Base-by-base conservation (phyloP, 495 filamentous ascomycete genomes). In the Neurospora africana region DNA sequence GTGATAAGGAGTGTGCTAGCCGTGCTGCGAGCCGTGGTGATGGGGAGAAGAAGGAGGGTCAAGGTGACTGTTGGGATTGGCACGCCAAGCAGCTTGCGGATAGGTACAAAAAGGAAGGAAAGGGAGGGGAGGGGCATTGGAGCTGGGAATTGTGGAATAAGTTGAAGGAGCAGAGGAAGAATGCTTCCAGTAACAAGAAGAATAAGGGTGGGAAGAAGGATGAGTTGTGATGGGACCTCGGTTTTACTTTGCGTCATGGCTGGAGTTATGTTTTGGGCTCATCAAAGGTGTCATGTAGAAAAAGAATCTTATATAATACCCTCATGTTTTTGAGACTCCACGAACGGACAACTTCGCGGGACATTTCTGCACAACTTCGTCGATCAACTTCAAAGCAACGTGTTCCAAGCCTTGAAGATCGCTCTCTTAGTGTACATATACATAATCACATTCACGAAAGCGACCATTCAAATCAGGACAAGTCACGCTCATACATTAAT, bases 21-120 rank as follows among this genome's bases (percentile, higher is more conserved):
- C 11, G 40, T 53, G 47, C 38, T 21, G 35, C 40, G 7, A 72
- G 65, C 5, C 27, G 73, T 39, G 36, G 71, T 69, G 5, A 67
- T 76, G 67, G 74, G 21, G 1, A 40, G 21, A 41, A 47, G 38
- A 19, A 58, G 21, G 27, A 72, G 19, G 39, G 67, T n/a, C 68
- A 74, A 21, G 81, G 81, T 11, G 79, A 75, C 61, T 86, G 83
- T 74, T 83, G 82, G 82, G 79, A 79, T 65, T 82, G 81, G 76
- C 76, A 80, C 38, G 76, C 81, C 4, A 75, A 76, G 71, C 47
- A 65, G 67, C 78, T 84, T 2, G 71, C 72, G 5, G 68, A 71
- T 58, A n/a, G 43, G 38, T 37, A 75, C 33, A 70, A 71, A 71
- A 33, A 13, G 53, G 76, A 78, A 11, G 53, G 53, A 19, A 65